Conservation (phyloP, 306 rosid species). For the Quercus rubra region DNA sequence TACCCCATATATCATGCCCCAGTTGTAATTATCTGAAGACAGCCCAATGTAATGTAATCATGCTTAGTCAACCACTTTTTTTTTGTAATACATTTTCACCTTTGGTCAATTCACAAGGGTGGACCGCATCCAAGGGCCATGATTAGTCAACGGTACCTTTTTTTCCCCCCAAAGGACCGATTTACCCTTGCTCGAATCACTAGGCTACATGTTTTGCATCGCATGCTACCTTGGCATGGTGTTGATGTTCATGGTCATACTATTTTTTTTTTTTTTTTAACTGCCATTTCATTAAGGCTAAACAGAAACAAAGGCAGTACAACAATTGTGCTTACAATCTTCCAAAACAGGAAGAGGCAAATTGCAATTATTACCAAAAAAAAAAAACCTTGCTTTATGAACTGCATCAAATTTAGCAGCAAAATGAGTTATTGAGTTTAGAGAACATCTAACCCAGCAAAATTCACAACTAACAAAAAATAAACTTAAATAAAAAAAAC, state of each 20-base stretch:
- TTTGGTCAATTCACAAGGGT: constrained; percentile 36
- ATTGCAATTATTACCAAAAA: no score
- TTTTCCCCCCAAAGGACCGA: neutral
- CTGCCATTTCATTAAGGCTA: no score
- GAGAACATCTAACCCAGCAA: no score
- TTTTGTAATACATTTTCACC: neutral
- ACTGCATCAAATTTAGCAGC: no score
- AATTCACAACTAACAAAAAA: no score
- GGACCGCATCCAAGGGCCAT: constrained; percentile 4
- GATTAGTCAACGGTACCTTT: neutral
- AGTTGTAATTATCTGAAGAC: constrained; percentile 12
- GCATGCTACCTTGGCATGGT: neutral
- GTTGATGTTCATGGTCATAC: constrained; percentile 19
- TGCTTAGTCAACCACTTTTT: constrained; percentile 27
- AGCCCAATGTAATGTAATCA: constrained; percentile 10
- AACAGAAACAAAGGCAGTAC: no score
- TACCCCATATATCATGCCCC: neutral
- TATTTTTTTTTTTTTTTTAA: no score
- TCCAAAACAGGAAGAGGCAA: no score
- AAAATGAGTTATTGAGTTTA: no score
- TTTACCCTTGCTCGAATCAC: constrained; percentile 16
- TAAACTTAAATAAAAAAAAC: no score
- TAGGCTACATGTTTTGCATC: neutral
- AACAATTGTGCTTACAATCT: no score
- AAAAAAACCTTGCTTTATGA: no score